Percentiles rank a stretch among this genome's conserved stretches.
Conservation (phyloP, 106 monocot genomes). For the Agapanthus africanus region DNA sequence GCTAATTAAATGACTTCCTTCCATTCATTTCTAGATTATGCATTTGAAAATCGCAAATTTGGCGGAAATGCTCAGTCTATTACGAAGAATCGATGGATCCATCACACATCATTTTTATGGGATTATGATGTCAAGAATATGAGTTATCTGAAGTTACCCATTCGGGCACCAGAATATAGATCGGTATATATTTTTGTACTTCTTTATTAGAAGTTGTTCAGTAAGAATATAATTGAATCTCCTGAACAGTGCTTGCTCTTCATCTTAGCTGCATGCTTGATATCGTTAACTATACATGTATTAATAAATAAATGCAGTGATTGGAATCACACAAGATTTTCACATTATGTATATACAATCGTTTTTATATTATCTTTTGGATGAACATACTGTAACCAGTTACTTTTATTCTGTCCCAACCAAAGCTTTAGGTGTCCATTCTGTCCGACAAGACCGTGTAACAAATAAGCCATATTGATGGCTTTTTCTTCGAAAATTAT, state of each 20-base stretch:
- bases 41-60: conserved; percentile 60
- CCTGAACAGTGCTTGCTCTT: neutral
- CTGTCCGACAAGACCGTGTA: no score
- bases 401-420: no score
- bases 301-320: neutral
- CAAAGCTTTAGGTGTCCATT: no score
- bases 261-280: neutral
- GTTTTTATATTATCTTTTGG: neutral
- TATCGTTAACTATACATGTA: neutral
- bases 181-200: conserved; percentile 43
- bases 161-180: conserved; percentile 54
- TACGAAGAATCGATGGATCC: conserved; percentile 78
- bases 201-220: neutral
- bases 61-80: conserved; percentile 98
- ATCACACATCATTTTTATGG: conserved; percentile 98
- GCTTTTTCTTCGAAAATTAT: no score
- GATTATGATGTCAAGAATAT: conserved; percentile 75
- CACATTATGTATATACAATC: neutral
- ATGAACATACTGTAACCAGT: no score
- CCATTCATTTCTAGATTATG: conserved; percentile 68
- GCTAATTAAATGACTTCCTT: conserved; percentile 3
- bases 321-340: neutral
- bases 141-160: conserved; percentile 70
- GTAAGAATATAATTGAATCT: neutral
- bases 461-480: no score